Base-by-base conservation (phyloP, 345 rosid species). In the Salix suchowensis region DNA sequence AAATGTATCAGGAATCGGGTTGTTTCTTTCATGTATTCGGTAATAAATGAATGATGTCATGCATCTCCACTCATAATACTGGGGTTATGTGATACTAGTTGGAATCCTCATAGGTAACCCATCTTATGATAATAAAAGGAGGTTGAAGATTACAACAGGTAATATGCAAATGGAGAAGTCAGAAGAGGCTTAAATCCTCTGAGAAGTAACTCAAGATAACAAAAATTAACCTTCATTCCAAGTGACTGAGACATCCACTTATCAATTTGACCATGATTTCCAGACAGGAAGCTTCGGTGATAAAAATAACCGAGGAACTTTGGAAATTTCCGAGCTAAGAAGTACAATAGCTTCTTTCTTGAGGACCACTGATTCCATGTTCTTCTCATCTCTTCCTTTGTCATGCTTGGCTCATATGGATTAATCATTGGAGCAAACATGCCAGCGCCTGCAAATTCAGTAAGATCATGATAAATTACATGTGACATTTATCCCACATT, bases 391-490 rank as follows among this genome's bases (percentile, higher is more conserved):
- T 96, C 99, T 78, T 96, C 97, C 80, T 88, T 93, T 26, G 87
- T 82, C 94, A 96, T 83, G 88, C 92, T 86, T 67, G 87, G 83
- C 48, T 90, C 98, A 70, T 90, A 96, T 58, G 99, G 98, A 88
- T 87, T 91, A 54, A 91, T 80, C 85, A 91, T 67, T 46, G 98
- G 92, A 42, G 94, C 87, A 77, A 96, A 32, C 85, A 96, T 76
- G 46, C 92, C 93, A 67, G 89, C 97, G 69, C 99, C 99, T 96
- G 89, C 72, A 83, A 60, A 80, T 72, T 74, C 52, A 81, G 55
- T 21, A 23, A 24, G 52, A 48, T 50, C 30, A n/a, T 23, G 36
- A 23, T 26, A 61, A 39, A 55, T 18, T 15, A 40, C 24, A 48
- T 12, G 6, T 19, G 37, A 30, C 28, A 30, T 64, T 36, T 34